These are phyloP conservation scores for Prunus yedoensis DNA, from an alignment of 331 rosid genomes.

Conservation along the genomic window DNA sequence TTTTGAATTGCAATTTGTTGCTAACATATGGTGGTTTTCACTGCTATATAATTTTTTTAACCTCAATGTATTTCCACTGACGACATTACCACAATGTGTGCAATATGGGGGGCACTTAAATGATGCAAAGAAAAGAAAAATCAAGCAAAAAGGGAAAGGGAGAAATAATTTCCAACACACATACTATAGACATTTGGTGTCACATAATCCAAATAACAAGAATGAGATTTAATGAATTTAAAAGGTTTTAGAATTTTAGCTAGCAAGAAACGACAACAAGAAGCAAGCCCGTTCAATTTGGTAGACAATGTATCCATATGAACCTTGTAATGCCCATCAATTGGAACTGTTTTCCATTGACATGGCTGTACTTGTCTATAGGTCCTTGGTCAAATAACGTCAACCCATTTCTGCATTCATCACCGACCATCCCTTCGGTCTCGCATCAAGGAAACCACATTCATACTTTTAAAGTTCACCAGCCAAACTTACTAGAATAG, in stretches of 20 bases:
- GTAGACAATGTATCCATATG: neutral
- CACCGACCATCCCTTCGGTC: neutral
- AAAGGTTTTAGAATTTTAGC: neutral
- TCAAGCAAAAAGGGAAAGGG: neutral
- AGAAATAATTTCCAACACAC: neutral
- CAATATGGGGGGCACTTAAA: neutral
- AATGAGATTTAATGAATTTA: neutral
- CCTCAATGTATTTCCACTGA: neutral
- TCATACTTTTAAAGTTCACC: neutral
- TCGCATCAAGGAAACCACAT: neutral
- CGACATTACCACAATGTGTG: neutral
- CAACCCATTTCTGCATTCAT: neutral
- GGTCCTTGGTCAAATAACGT: neutral
- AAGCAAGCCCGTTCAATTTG: neutral
- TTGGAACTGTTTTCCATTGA: slow-evolving; percentile 1
- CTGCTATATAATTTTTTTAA: neutral
- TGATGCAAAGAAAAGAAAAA: neutral
- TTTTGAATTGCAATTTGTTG: neutral
- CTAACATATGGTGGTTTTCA: neutral
- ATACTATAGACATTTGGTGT: neutral
- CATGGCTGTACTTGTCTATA: neutral
- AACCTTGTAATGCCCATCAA: neutral
- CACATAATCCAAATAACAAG: neutral
- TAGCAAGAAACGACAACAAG: neutral
- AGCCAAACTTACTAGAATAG: neutral